phyloP scores from a whole-genome alignment of 2,329 filamentous ascomycete species.

The Talaromyces marneffei region DNA sequence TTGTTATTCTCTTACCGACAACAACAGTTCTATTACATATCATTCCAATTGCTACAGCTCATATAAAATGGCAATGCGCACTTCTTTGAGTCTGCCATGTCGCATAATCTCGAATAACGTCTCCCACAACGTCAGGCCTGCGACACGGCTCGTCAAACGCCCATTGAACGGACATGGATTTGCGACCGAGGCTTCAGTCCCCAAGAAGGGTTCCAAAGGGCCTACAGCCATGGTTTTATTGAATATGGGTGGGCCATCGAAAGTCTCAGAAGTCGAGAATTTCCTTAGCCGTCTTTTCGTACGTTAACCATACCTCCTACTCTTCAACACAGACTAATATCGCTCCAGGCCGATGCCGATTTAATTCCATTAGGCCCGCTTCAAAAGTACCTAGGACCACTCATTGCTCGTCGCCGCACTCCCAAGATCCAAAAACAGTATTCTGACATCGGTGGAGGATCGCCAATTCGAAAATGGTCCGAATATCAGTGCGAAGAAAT shows the following conservation, averaged over 20 bases:
- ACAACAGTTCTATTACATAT: background rate
- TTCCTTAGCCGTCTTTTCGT: conserved; percentile 92
- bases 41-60: background rate
- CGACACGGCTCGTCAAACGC: conserved; percentile 17
- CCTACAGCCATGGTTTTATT: conserved; percentile 98
- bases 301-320: conserved; percentile 32
- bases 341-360: conserved; percentile 72
- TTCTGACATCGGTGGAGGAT: conserved; percentile 90
- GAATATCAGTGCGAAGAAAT: conserved; percentile 90
- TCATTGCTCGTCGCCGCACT: conserved; percentile 80
- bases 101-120: conserved; percentile 23
- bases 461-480: conserved; percentile 95
- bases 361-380: conserved; percentile 91
- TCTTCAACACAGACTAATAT: conserved; percentile 16
- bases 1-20: background rate
- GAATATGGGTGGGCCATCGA: conserved; percentile 96
- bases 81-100: conserved; percentile 27
- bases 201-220: conserved; percentile 64
- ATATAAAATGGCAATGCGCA: conserved; percentile 38
- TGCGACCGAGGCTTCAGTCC: conserved; percentile 65
- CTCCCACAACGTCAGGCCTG: conserved; percentile 19
- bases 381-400: conserved; percentile 81
- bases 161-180: conserved; percentile 28
- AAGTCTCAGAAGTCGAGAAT: conserved; percentile 76
- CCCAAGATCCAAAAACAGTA: conserved; percentile 98